These are phyloP conservation scores for Oryza brachyantha DNA, from an alignment of 176 grass and related monocot species.

Conservation along the genomic window DNA sequence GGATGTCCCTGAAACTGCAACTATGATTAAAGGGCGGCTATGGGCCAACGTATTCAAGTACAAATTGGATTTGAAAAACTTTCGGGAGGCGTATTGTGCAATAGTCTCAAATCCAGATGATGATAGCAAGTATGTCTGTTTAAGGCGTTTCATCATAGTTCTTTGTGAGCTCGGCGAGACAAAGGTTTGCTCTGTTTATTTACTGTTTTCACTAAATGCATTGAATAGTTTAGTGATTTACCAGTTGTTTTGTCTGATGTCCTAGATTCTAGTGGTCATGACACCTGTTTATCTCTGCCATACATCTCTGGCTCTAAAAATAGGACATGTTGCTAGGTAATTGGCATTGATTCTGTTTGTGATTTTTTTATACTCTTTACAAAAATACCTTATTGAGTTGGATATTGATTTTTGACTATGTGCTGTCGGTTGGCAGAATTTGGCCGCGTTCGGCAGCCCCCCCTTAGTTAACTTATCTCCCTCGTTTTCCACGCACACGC, in stretches of 20 bases:
- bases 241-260: constrained; percentile 1
- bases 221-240: constrained; percentile 14
- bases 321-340: not conserved
- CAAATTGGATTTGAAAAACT: constrained; percentile 82
- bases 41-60: constrained; percentile 94
- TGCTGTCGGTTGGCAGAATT: not conserved
- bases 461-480: no score
- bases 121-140: constrained; percentile 84
- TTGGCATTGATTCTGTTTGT: constrained; percentile 22
- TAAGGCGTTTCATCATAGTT: constrained; percentile 92
- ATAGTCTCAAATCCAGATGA: constrained; percentile 87
- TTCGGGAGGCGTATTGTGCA: constrained; percentile 82
- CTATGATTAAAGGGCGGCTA: constrained; percentile 63
- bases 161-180: constrained; percentile 85
- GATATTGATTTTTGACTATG: not conserved
- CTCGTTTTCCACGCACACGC: no score
- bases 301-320: constrained; percentile 17
- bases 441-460: no score
- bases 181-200: constrained; percentile 67
- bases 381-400: not conserved
- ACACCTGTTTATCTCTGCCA: constrained; percentile 5
- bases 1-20: constrained; percentile 52
- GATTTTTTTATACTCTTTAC: not conserved
- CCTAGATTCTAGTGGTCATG: constrained; percentile 6
- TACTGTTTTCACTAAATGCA: constrained; percentile 4